Base-by-base conservation (phyloP, 768 basidiomycete species). In the Macrolepiota fuliginosa region DNA sequence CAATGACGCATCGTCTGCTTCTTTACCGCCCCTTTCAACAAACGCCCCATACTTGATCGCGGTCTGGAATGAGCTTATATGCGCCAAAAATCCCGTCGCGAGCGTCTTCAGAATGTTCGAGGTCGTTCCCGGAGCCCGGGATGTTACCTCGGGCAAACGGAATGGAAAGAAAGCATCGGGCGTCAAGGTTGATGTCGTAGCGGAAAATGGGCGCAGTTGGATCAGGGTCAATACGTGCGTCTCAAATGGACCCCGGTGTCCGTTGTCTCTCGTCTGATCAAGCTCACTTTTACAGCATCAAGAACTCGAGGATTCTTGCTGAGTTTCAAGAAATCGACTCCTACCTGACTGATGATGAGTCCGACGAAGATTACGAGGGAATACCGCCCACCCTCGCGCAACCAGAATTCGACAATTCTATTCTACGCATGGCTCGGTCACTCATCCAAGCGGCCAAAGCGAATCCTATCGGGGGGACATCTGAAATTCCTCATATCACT, bases 241-340 rank as follows among this genome's bases (percentile, higher is more conserved):
- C 29, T 32, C 29, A 7, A 70, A 89, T 84, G 32, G 29, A 32
- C 59, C 42, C 15, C 53, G 56, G 58, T 12, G 19, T 35, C 4
- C 19, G 32, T 12, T 51, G 56, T 59, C 56, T 57, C 54, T 5
- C 37, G n/a, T 27, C 36, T 40, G 24, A 54, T 37, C 17, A 27
- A 13, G 29, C 54, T 37, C 54, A 12, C 5, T 32, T 58, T 27
- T 17, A 0, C 66, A 95, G 92, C 10, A 84, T 89, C 10, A 94
- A 90, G 68, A 91, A 91, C 63, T 79, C 86, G 3, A 86, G 91
- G 1, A 77, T 96, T 29, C 73, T 90, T 4, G 82, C 88, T 35
- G 94, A 96, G 70, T 90, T 96, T 64, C 82, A 86, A 37, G 93
- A 95, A 73, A 82, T 91, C 35, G 94, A 95, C 64, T 91, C 90